Evolutionary conservation across 805 yeast genomes (phyloP).

Genomic region (Tetrapisispora fleetii): DNA sequence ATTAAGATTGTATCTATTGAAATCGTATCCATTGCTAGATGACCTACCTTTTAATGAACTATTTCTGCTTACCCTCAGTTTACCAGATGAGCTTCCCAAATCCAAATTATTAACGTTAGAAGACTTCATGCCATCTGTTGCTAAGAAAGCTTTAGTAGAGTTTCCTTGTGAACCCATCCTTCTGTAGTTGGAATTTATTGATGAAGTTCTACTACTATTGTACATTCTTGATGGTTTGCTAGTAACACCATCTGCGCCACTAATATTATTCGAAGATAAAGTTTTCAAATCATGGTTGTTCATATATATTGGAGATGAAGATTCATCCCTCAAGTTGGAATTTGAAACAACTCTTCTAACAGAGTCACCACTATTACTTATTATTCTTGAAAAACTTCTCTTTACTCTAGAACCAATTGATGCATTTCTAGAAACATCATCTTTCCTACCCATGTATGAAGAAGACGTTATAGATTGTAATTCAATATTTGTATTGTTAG

Average conservation of each 20-base stretch:
- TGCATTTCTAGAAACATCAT: conserved; percentile 8
- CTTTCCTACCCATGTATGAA: not conserved
- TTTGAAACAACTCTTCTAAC: conserved; percentile 8
- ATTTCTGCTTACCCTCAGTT: not conserved
- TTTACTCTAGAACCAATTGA: conserved; percentile 24
- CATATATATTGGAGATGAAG: not conserved
- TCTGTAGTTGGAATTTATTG: not conserved
- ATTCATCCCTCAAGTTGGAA: conserved; percentile 4
- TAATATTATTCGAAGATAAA: not conserved
- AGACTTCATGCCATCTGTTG: not conserved
- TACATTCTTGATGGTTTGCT: not conserved
- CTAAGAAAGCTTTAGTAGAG: not conserved
- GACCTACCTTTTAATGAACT: not conserved
- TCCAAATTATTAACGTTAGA: not conserved
- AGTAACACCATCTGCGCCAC: not conserved
- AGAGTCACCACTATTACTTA: conserved; percentile 13
- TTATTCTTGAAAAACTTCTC: conserved; percentile 21
- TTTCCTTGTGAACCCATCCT: not conserved
- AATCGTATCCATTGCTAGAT: not conserved
- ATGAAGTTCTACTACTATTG: not conserved
- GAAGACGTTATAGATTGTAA: not conserved
- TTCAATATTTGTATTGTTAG: not conserved
- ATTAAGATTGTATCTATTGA: not conserved
- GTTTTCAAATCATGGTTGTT: not conserved
- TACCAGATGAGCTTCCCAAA: not conserved